Evolutionary conservation across 257 asterid genomes (phyloP).

Genomic region (Solanum raphanifolium): DNA sequence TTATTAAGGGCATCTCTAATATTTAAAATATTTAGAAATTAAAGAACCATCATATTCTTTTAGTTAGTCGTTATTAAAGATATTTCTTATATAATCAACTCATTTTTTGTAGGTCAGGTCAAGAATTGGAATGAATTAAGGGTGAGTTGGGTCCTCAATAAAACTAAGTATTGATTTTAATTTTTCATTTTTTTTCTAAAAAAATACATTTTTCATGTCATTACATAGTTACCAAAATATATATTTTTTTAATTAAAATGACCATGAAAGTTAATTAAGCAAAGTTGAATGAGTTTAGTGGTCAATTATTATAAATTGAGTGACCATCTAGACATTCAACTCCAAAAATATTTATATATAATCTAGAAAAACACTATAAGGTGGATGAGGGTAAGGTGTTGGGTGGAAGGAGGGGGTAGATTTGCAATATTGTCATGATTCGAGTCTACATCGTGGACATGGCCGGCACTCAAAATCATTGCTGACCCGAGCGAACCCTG

Average conservation of each 20-base stretch:
- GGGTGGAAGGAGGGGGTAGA: too few relatives aligned
- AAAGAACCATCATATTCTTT: background rate
- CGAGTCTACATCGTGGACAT: too few relatives aligned
- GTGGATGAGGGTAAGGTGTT: too few relatives aligned
- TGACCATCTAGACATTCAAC: too few relatives aligned
- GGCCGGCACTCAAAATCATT: too few relatives aligned
- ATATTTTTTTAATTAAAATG: too few relatives aligned
- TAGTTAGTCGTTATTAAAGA: background rate
- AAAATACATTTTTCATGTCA: too few relatives aligned
- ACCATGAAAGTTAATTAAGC: too few relatives aligned
- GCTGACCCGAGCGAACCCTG: accelerated
- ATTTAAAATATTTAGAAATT: background rate
- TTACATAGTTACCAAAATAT: background rate
- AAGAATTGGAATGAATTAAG: background rate
- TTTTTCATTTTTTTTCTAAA: too few relatives aligned
- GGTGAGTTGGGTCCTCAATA: background rate
- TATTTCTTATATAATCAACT: background rate
- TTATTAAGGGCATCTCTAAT: background rate
- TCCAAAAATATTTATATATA: too few relatives aligned
- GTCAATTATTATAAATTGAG: background rate
- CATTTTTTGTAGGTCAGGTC: background rate
- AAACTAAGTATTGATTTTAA: background rate
- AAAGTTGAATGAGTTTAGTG: background rate
- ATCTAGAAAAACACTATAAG: too few relatives aligned
- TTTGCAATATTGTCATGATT: too few relatives aligned